Percentiles rank a stretch among this genome's conserved stretches.
Conservation (phyloP, 2,329 filamentous ascomycete genomes). For the Microdochium trichocladiopsis region DNA sequence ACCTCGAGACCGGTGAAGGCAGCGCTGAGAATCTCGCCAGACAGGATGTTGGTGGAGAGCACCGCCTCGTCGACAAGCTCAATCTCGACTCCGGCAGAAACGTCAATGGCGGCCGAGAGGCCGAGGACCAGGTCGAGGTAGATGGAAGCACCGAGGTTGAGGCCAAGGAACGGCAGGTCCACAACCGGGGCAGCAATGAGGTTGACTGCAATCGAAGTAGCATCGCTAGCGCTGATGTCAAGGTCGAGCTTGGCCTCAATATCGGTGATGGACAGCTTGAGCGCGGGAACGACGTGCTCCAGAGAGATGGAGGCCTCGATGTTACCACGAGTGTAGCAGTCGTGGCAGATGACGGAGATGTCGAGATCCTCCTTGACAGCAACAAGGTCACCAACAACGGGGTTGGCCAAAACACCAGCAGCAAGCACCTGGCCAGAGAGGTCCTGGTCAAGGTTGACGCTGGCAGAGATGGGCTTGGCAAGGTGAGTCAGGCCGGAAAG, state of each 20-base stretch:
- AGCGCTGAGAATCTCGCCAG: conserved; percentile 35
- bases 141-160: conserved; percentile 39
- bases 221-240: conserved; percentile 33
- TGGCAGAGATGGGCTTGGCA: conserved; percentile 12
- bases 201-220: conserved; percentile 42
- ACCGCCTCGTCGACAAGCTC: conserved; percentile 37
- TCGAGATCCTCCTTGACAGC: conserved; percentile 14
- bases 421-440: conserved; percentile 15
- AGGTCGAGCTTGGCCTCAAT: conserved; percentile 46
- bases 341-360: conserved; percentile 31
- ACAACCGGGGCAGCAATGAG: conserved; percentile 32
- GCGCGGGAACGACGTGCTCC: conserved; percentile 29
- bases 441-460: conserved; percentile 14
- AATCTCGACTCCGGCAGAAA: conserved; percentile 45
- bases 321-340: conserved; percentile 43
- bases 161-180: conserved; percentile 34
- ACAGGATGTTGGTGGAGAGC: conserved; percentile 31
- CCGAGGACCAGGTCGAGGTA: conserved; percentile 44
- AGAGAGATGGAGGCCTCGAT: conserved; percentile 35
- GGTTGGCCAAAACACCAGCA: conserved; percentile 15
- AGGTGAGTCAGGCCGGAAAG: conserved; percentile 7
- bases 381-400: conserved; percentile 31
- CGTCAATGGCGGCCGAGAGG: conserved; percentile 38
- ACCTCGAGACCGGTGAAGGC: conserved; percentile 43
- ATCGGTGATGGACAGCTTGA: conserved; percentile 37